Percentiles rank a stretch among this genome's conserved stretches.
Conservation (phyloP, 2,329 filamentous ascomycete genomes). For the Gaeumannomyces tritici region DNA sequence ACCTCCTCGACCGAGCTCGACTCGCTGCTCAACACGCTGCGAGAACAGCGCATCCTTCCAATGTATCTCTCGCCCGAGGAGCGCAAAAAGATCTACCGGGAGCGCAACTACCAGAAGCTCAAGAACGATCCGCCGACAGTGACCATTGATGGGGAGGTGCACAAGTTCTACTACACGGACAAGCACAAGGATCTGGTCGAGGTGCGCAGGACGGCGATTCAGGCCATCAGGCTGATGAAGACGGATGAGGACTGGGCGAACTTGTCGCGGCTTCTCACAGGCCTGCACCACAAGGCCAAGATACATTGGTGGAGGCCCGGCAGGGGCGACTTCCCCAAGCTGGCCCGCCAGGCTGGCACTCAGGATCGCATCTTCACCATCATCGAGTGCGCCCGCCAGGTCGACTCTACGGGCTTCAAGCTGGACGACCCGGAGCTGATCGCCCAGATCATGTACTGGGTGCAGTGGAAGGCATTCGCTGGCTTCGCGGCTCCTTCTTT, state of each 20-base stretch:
- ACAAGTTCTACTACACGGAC: conserved; percentile 40
- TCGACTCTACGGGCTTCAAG: conserved; percentile 33
- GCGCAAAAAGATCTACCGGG: conserved; percentile 41
- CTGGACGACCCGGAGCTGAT: conserved; percentile 31
- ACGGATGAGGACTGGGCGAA: conserved; percentile 41
- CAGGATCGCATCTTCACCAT: conserved; percentile 33
- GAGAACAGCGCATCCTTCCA: conserved; percentile 52
- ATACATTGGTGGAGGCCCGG: conserved; percentile 17
- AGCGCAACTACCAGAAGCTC: conserved; percentile 35
- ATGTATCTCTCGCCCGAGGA: conserved; percentile 44
- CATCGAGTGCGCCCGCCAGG: conserved; percentile 39
- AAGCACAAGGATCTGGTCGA: conserved; percentile 30
- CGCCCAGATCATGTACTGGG: conserved; percentile 24
- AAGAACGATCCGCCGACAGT: conserved; percentile 46
- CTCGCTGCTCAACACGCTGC: conserved; percentile 38
- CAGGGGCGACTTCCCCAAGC: conserved; percentile 22
- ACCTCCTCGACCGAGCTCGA: conserved; percentile 46
- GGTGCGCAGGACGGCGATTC: conserved; percentile 25
- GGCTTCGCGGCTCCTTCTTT: conserved; percentile 20
- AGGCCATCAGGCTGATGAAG: conserved; percentile 34
- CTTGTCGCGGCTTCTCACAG: conserved; percentile 40
- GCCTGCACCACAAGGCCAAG: conserved; percentile 31
- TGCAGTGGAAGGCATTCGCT: conserved; percentile 32
- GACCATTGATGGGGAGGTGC: conserved; percentile 46
- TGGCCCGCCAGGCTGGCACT: conserved; percentile 29